Evolutionary conservation across 1,284 basidiomycete species (phyloP), one percentile per base, ranked within the genome.

Genomic region (Malassezia nana): DNA sequence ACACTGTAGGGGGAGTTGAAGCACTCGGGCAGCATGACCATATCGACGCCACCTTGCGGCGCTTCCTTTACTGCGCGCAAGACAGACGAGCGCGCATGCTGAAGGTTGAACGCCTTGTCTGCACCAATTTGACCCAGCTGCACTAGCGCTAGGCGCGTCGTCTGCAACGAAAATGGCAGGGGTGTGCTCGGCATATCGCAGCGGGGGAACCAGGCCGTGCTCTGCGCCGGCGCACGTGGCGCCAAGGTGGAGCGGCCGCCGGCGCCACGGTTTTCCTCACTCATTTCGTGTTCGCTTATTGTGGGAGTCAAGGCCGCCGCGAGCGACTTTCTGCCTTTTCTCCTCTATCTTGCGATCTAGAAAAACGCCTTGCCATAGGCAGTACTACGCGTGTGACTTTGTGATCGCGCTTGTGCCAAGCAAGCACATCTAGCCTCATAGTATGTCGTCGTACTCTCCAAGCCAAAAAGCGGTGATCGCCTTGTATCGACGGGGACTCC

Each of bases 1-100:
- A 87, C 84, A 0, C 91, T 91, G 69, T 98, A 98, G 0, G 91
- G 90, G 12, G 88, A 91, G 76, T 98, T 98, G 79, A 98, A 99
- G 77, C 89, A 89, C 80, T 98, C 92, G 83, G 91, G 65, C 20
- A 46, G 40, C 10, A 66, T 57, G 15, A 66, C 66, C 62, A 74
- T 61, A 33, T 66, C 66, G 7, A 63, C 67, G 38, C 52, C 42
- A n/a, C 50, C 39, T 7, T 48, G 2, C 41, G 58, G 38, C 54
- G 57, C 24, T 40, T 49, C 26, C n/a, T 22, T 28, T 13, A 32
- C 42, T 12, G 56, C 56, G 52, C 48, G 25, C 50, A 47, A 39
- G 43, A 59, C 26, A 24, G 29, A 55, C 46, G 61, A 57, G 7
- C 62, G 49, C 1, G 70, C 70, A 24, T 63, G 64, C 26, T 57